A percentile compares a stretch with the other conserved stretches of the same genome.
Conservation (phyloP, 257 asterid species). For the Solanum gracilifrons region DNA sequence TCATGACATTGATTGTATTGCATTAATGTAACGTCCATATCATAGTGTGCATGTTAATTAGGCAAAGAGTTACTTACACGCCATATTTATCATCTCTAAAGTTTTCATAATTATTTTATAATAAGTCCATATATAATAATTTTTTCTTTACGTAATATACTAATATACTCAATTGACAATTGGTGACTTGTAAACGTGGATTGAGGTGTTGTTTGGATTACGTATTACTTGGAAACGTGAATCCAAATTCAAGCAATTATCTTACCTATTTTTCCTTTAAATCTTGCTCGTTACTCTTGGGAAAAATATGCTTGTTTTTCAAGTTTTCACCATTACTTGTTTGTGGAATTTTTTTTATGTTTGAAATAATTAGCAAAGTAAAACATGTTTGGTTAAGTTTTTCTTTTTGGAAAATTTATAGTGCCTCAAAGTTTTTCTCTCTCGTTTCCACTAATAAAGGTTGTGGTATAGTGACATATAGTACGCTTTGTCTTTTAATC, state of each 20-base stretch:
- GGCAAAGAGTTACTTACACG: background rate
- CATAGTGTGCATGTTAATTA: background rate
- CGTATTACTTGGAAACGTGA: background rate
- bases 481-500: too few species aligned
- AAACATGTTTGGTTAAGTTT: background rate
- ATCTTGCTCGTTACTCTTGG: background rate
- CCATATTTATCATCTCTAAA: background rate
- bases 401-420: background rate
- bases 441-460: too few species aligned
- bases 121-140: background rate
- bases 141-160: background rate
- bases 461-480: background rate
- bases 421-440: background rate
- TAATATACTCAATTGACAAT: background rate
- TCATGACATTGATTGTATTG: background rate
- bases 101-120: background rate
- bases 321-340: background rate
- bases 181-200: background rate
- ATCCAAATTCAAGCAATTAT: background rate
- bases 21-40: background rate
- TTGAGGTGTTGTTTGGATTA: background rate
- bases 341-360: background rate
- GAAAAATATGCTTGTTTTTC: background rate
- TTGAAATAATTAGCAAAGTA: background rate
- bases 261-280: background rate